phyloP scores from a whole-genome alignment of 2,329 filamentous ascomycete genomes.

The Hypoxylon sp. region DNA sequence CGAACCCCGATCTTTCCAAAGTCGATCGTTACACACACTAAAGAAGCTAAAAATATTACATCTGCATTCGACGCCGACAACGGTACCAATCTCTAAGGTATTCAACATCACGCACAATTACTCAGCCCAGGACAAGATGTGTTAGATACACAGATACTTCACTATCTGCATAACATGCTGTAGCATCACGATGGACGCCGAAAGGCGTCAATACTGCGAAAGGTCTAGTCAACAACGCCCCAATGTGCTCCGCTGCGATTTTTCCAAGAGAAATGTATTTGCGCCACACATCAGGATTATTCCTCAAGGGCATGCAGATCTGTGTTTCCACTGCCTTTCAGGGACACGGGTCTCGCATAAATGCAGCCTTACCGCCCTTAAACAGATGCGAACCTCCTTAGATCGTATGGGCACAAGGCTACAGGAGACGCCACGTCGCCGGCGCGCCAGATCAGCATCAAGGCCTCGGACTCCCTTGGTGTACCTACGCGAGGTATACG shows the following conservation, averaged over 20 bases:
- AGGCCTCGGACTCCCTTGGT: neutral
- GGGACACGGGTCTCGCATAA: neutral
- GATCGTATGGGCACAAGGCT: neutral
- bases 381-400: neutral
- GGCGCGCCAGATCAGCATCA: too few species aligned
- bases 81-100: neutral
- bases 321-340: conserved; percentile 8
- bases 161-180: conserved; percentile 19
- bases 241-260: neutral
- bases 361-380: neutral
- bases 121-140: conserved; percentile 25
- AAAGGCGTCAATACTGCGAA: conserved; percentile 2
- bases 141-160: conserved; percentile 22
- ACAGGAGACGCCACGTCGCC: neutral
- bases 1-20: neutral
- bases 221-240: neutral
- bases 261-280: neutral
- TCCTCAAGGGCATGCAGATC: neutral
- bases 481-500: neutral
- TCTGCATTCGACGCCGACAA: neutral
- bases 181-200: conserved; percentile 1
- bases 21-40: conserved; percentile 15
- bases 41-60: neutral
- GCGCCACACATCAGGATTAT: neutral
- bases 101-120: neutral